Conservation (phyloP, 2,329 filamentous ascomycete species). For the Curvularia eragrostidis region DNA sequence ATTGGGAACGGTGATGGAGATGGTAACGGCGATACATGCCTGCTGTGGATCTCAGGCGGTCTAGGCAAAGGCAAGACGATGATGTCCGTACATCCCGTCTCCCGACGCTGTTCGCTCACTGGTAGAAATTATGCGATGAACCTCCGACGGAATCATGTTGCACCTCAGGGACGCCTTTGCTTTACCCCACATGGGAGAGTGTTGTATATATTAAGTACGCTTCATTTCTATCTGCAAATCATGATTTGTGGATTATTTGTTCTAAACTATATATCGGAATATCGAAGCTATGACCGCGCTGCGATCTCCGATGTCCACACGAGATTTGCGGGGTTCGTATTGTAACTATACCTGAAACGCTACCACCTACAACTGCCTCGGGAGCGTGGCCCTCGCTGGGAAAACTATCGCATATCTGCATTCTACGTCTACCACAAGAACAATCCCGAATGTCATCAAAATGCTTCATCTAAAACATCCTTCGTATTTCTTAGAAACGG, state of each 20-base stretch:
- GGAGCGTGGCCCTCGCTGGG: background rate
- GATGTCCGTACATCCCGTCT: background rate
- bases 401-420: slow-evolving; percentile 1
- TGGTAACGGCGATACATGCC: no score
- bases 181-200: background rate
- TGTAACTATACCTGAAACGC: slow-evolving; percentile 4
- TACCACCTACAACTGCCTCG: background rate
- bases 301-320: background rate
- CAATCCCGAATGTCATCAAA: background rate
- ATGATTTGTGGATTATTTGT: slow-evolving; percentile 9
- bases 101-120: background rate
- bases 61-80: no score
- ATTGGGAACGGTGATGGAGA: no score
- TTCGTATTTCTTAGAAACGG: slow-evolving; percentile 2
- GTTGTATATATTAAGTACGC: background rate
- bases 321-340: slow-evolving; percentile 7
- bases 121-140: background rate
- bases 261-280: background rate
- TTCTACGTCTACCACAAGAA: background rate
- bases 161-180: background rate
- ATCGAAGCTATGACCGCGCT: background rate
- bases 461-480: slow-evolving; percentile 1
- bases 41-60: no score
- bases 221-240: background rate
- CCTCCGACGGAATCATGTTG: background rate